These are phyloP conservation scores for Davidsoniella neocaledoniae DNA, from an alignment of 2,329 filamentous ascomycete species.

Conservation along the genomic window DNA sequence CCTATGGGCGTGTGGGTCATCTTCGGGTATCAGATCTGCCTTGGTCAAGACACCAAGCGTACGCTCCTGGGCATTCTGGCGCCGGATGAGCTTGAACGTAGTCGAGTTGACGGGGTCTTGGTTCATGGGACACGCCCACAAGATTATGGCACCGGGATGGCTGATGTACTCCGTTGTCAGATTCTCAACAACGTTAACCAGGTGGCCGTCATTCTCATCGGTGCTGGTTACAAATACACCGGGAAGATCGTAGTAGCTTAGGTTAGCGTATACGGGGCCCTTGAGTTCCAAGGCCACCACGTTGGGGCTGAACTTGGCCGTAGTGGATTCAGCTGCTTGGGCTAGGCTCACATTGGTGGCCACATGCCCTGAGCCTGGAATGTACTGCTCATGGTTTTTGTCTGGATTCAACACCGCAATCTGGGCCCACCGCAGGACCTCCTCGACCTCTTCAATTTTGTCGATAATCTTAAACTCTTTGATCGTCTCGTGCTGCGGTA, in stretches of 20 bases:
- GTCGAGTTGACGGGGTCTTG: conserved; percentile 61
- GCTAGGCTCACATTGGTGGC: conserved; percentile 20
- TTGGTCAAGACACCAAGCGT: conserved; percentile 72
- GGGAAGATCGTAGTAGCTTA: conserved; percentile 75
- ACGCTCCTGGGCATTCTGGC: conserved; percentile 36
- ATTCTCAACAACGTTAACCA: conserved; percentile 56
- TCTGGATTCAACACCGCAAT: conserved; percentile 57
- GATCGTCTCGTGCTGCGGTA: conserved; percentile 26
- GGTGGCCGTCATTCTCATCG: conserved; percentile 44
- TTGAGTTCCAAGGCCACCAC: conserved; percentile 61
- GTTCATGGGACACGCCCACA: conserved; percentile 64
- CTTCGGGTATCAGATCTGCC: conserved; percentile 50
- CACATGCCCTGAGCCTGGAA: conserved; percentile 31
- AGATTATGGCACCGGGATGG: conserved; percentile 53
- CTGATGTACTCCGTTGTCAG: conserved; percentile 54
- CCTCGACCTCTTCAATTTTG: conserved; percentile 45
- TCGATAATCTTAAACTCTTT: conserved; percentile 47
- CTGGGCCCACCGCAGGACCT: conserved; percentile 57
- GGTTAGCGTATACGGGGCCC: conserved; percentile 49
- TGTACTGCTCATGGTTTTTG: conserved; percentile 32
- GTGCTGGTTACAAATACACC: conserved; percentile 61
- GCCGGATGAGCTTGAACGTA: conserved; percentile 47
- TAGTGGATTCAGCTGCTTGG: conserved; percentile 25
- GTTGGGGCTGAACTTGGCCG: conserved; percentile 67
- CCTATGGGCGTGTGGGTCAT: conserved; percentile 26